Evolutionary conservation across 306 rosid genomes (phyloP).

Genomic region (Urtica urens): DNA sequence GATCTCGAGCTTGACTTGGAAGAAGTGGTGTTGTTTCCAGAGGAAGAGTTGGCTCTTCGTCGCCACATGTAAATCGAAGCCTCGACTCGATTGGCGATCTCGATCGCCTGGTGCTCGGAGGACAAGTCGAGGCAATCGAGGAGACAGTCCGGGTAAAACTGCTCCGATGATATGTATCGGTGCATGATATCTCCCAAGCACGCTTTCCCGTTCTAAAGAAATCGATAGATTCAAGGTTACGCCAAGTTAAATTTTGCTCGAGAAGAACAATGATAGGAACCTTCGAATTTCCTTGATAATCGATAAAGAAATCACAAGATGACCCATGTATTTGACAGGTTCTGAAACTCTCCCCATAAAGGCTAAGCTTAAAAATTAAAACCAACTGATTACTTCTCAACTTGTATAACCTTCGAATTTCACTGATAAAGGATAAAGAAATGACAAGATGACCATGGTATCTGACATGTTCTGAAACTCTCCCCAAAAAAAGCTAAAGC

Average conservation of each 20-base stretch:
- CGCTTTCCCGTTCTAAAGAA: conserved; percentile 74
- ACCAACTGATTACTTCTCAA: too few species aligned
- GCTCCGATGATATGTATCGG: conserved; percentile 78
- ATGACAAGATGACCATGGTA: too few species aligned
- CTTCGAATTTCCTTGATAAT: too few species aligned
- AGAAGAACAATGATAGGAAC: too few species aligned
- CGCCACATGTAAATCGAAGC: conserved; percentile 72
- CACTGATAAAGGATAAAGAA: too few species aligned
- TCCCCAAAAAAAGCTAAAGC: too few species aligned
- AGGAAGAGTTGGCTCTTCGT: conserved; percentile 44
- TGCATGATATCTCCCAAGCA: conserved; percentile 84
- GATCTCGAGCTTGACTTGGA: conserved; percentile 57
- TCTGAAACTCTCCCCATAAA: neutral
- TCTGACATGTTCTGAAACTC: too few species aligned
- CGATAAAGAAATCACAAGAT: conserved; percentile 1
- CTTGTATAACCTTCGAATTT: too few species aligned
- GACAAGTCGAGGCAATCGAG: conserved; percentile 79
- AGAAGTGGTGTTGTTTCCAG: conserved; percentile 28
- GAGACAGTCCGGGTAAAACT: conserved; percentile 74
- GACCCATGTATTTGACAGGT: neutral
- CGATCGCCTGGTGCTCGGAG: conserved; percentile 93
- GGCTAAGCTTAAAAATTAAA: too few species aligned
- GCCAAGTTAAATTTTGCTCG: too few species aligned
- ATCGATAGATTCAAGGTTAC: too few species aligned
- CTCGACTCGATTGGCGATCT: conserved; percentile 72